phyloP scores from a whole-genome alignment of 306 rosid species.

The Urtica urens region DNA sequence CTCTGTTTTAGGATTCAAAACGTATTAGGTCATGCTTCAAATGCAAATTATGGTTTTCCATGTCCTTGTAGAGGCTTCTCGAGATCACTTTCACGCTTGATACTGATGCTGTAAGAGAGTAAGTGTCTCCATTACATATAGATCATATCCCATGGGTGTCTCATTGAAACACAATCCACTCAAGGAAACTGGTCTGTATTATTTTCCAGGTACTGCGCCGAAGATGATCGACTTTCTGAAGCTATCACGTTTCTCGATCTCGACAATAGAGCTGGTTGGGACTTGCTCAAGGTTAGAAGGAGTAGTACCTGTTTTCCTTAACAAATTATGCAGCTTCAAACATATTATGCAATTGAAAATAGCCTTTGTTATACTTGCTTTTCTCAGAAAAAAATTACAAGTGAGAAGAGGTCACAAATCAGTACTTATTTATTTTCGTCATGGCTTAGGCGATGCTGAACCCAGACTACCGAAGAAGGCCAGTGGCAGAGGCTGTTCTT shows the following conservation, averaged over 20 bases:
- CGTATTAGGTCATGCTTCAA: too few species aligned
- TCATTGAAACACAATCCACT: neutral
- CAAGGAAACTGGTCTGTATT: neutral
- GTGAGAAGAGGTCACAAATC: too few species aligned
- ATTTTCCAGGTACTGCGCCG: conserved; percentile 60
- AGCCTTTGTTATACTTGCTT: too few species aligned
- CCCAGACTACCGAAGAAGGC: conserved; percentile 73
- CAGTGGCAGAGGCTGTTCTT: conserved; percentile 61
- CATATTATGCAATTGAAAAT: too few species aligned
- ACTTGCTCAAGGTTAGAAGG: conserved; percentile 79
- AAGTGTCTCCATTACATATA: conserved; percentile 23
- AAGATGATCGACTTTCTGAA: conserved; percentile 54
- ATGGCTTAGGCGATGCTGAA: conserved; percentile 66
- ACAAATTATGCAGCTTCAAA: too few species aligned
- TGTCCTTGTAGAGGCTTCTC: conserved; percentile 65
- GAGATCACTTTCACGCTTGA: conserved; percentile 88
- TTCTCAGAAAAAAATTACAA: too few species aligned
- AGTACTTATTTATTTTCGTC: neutral
- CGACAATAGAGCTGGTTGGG: conserved; percentile 88
- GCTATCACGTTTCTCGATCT: conserved; percentile 72
- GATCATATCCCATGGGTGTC: too few species aligned
- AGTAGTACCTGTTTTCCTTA: too few species aligned
- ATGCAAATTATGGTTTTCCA: too few species aligned
- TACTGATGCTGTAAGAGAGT: conserved; percentile 73
- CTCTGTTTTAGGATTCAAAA: too few species aligned